These are phyloP conservation scores for Achaetomium macrosporum DNA, from an alignment of 2,329 filamentous ascomycete species.

Conservation along the genomic window DNA sequence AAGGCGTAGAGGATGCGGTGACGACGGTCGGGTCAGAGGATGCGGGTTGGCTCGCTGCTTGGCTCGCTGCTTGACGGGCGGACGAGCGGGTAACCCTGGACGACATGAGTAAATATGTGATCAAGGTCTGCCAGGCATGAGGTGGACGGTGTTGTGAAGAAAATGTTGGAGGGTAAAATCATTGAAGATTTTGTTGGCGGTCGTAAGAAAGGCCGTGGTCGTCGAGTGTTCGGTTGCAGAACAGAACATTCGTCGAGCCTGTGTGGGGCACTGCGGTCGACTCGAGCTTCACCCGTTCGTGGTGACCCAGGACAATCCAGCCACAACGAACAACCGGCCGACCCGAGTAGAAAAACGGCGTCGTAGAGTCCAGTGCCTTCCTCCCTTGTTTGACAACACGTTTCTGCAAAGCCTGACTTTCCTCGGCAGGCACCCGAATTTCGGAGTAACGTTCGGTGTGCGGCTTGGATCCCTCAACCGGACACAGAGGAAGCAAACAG, in stretches of 20 bases:
- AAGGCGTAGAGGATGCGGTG: constrained; percentile 33
- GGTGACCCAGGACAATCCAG: not conserved
- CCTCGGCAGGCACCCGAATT: no score
- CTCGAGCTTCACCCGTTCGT: constrained; percentile 7
- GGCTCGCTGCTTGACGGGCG: constrained; percentile 77
- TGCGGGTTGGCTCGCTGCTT: constrained; percentile 26
- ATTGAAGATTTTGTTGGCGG: constrained; percentile 9
- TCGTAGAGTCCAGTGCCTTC: not conserved
- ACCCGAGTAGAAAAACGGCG: not conserved
- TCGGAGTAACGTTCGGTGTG: not conserved
- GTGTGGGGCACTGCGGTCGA: constrained; percentile 8
- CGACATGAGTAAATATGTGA: constrained; percentile 69
- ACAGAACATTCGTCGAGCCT: not conserved
- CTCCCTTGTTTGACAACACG: not conserved
- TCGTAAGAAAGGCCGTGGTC: constrained; percentile 5
- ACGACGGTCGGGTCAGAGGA: constrained; percentile 36
- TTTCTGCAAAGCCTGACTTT: no score
- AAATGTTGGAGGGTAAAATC: constrained; percentile 11
- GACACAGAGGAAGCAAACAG: not conserved
- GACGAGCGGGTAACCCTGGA: constrained; percentile 93
- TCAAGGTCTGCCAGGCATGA: constrained; percentile 20
- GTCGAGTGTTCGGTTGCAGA: not conserved
- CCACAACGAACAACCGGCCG: not conserved
- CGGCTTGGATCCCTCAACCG: not conserved
- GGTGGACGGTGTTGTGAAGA: constrained; percentile 17